Evolutionary conservation across 139 green algal genomes (phyloP), one percentile per base, ranked within the genome.

Genomic region (Desmodesmus armatus): DNA sequence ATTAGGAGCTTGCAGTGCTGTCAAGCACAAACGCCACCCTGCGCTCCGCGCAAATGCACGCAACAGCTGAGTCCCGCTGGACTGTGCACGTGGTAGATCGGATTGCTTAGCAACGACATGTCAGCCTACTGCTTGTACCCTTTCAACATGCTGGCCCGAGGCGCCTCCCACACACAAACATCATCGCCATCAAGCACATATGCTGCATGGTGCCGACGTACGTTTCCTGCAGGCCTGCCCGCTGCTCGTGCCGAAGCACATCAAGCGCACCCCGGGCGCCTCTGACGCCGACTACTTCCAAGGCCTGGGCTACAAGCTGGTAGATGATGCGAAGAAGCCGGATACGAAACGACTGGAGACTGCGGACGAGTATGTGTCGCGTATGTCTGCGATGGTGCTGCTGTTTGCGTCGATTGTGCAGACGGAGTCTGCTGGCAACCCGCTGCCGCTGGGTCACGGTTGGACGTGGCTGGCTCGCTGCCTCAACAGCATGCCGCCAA

Each of bases 171-270:
- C n/a, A n/a, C n/a, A n/a, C n/a, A n/a, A n/a, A n/a, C n/a, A n/a
- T n/a, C n/a, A n/a, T n/a, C n/a, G n/a, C n/a, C n/a, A n/a, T n/a
- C n/a, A n/a, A n/a, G n/a, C n/a, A n/a, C n/a, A n/a, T n/a, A n/a
- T n/a, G n/a, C n/a, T n/a, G n/a, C n/a, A n/a, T n/a, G n/a, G n/a
- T n/a, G n/a, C n/a, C n/a, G n/a, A n/a, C n/a, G n/a, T n/a, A n/a
- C n/a, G n/a, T n/a, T n/a, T n/a, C 37, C 29, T 40, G 39, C 87
- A 79, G 67, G 87, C 78, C 2, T 94, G 92, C 69, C 77, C 81
- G 2, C 82, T 95, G 41, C 74, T 78, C 13, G 88, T 95, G 62
- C 92, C 92, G 15, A 85, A 87, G 80, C 90, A 89, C 70, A 44
- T 51, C 17, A 70, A 79, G 25, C 91, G 83, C 65, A 75, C 21